Conservation (phyloP, 805 yeast genomes). For the Kuraishia hungarica region DNA sequence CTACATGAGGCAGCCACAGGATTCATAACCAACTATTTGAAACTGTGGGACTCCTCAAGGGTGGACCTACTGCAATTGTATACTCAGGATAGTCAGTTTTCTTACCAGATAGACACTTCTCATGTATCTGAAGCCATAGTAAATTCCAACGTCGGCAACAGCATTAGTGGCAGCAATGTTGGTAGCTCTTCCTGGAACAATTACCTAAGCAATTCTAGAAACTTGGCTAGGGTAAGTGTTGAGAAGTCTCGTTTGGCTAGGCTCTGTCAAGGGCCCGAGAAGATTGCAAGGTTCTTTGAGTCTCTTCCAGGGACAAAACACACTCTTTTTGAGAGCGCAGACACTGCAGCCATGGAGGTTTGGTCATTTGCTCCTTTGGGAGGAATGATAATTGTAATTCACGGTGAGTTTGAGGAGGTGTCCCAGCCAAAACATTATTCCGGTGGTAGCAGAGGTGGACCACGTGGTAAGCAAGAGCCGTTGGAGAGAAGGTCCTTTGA, state of each 20-base stretch:
- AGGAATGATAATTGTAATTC: conserved; percentile 72
- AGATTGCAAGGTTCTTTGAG: conserved; percentile 51
- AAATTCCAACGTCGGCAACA: conserved; percentile 6
- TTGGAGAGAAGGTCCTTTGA: conserved; percentile 73
- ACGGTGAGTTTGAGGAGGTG: conserved; percentile 76
- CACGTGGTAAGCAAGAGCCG: conserved; percentile 6
- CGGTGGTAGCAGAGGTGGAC: conserved; percentile 2
- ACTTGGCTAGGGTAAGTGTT: conserved; percentile 53
- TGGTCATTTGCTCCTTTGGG: conserved; percentile 62
- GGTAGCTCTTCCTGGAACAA: conserved; percentile 54
- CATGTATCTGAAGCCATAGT: conserved; percentile 23
- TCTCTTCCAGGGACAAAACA: conserved; percentile 78
- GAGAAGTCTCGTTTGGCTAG: conserved; percentile 48
- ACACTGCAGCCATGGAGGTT: conserved; percentile 67
- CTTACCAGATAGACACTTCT: conserved; percentile 65
- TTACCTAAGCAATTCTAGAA: conserved; percentile 70
- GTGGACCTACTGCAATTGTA: conserved; percentile 62
- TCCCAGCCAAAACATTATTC: conserved; percentile 36
- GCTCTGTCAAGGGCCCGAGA: conserved; percentile 60
- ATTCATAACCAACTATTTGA: conserved; percentile 67
- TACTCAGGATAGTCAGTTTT: conserved; percentile 78
- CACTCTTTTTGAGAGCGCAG: conserved; percentile 52
- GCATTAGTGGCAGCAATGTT: no score
- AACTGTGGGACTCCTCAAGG: conserved; percentile 78
- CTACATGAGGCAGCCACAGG: conserved; percentile 65